Evolutionary conservation across 2,329 filamentous ascomycete genomes (phyloP), one percentile per base, ranked within the genome.

Genomic region (Helotiales sp.): DNA sequence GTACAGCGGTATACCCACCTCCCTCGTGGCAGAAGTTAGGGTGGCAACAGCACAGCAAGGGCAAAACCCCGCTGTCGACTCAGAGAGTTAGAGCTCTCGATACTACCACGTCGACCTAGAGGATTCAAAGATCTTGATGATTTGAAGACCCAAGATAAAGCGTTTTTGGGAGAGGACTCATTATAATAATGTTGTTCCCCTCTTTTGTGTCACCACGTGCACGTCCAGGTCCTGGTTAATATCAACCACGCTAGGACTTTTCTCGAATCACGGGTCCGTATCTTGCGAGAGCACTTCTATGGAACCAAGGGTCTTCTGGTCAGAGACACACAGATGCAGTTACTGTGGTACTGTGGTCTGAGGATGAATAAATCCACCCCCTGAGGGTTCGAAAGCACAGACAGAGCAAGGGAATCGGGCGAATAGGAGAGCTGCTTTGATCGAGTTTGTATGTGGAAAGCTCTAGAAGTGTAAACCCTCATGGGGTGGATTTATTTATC

Each of bases 1-100:
- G 31, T 40, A 51, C 57, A 38, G 54, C 47, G 48, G 27, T 31
- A 55, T 12, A 55, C 51, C 34, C 52, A 58, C 27, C 46, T 31
- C 38, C 60, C 60, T 62, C 55, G 60, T 60, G 57, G 60, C 57
- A 52, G 36, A 22, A 12, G 42, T 52, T 51, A 46, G 42, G 60
- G 54, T 54, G 54, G 29, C 38, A 48, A 51, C 24, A 27, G 25
- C 8, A 38, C 42, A 24, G 29, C 54, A 55, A 52, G 58, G 55
- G 52, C 42, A 22, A 22, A 24, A 27, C 13, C 44, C 59, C 55
- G 59, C 55, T 58, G 59, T 61, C 55, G 51, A 47, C 48, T 24
- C 24, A 44, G 17, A n/a, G 46, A 22, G 24, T 22, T 17, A 24
- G 9, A 34, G 27, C 24, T 13, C 8, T 13, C 15, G 12, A 27